Percentiles rank a stretch among this genome's conserved stretches.
These are phyloP conservation scores for Microbotryomycetes sp. DNA, from an alignment of 1,284 basidiomycete species.

Conservation along the genomic window DNA sequence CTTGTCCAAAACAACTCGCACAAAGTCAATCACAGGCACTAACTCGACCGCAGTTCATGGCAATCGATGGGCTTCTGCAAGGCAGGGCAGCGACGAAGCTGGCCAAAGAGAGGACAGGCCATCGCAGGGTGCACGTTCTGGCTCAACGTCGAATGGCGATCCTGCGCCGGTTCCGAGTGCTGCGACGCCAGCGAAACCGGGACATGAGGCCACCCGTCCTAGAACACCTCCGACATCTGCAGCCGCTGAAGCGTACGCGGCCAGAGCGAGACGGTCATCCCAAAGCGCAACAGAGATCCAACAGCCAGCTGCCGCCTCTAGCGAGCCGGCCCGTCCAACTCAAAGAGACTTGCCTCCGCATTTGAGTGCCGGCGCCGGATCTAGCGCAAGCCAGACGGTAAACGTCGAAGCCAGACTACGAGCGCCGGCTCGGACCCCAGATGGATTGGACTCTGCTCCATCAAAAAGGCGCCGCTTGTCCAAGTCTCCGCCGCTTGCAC, in stretches of 20 bases:
- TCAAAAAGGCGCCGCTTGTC: not conserved
- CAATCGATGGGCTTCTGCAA: not conserved
- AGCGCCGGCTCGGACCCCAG: not conserved
- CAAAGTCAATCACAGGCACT: not conserved
- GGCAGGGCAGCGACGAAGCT: too few relatives aligned
- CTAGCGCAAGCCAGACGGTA: not conserved
- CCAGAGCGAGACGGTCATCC: not conserved
- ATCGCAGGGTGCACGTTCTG: too few relatives aligned
- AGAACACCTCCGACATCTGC: too few relatives aligned
- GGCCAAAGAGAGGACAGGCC: too few relatives aligned
- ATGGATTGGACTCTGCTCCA: not conserved
- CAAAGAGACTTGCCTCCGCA: not conserved
- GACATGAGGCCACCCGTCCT: too few relatives aligned
- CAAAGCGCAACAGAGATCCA: too few relatives aligned
- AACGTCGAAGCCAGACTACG: not conserved
- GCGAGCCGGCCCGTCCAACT: not conserved
- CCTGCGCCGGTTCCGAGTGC: slow-evolving; percentile 2
- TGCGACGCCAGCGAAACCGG: not conserved
- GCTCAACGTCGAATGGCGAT: too few relatives aligned
- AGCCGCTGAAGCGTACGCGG: not conserved
- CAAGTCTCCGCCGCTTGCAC: not conserved
- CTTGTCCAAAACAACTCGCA: too few relatives aligned
- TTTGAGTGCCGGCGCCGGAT: not conserved
- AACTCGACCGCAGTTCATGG: not conserved
- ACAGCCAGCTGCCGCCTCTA: not conserved